Percentiles rank a stretch among this genome's conserved stretches.
phyloP scores from a whole-genome alignment of 495 filamentous ascomycete species.

The Tuber indicum region DNA sequence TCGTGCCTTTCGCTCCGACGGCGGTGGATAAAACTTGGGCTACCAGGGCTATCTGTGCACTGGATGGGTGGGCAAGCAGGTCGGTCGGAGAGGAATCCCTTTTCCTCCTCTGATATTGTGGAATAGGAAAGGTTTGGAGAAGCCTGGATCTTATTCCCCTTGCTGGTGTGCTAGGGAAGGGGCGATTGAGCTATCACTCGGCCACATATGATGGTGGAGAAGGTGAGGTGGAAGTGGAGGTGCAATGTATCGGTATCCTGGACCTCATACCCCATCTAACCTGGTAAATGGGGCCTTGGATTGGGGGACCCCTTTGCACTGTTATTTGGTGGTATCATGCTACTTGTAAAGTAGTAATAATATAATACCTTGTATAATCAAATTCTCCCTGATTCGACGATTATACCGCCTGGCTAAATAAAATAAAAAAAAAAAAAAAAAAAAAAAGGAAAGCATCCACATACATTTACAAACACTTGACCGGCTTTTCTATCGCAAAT shows the following conservation, averaged over 20 bases:
- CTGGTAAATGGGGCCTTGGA: neutral
- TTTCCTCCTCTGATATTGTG: neutral
- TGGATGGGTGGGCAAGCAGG: too few species aligned
- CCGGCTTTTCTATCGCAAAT: constrained; percentile 1
- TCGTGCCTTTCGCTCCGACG: too few species aligned
- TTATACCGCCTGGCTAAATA: neutral
- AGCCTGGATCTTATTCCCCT: neutral
- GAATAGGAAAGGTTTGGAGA: neutral
- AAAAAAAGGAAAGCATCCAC: neutral
- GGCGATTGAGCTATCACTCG: neutral
- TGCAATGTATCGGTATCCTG: neutral
- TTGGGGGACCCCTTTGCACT: neutral
- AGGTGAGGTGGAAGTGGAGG: neutral
- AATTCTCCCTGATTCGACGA: neutral
- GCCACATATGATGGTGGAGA: neutral
- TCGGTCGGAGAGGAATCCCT: too few species aligned
- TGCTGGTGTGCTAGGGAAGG: neutral
- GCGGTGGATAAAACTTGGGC: too few species aligned
- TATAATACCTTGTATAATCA: neutral
- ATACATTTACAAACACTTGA: constrained; percentile 3
- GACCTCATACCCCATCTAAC: neutral
- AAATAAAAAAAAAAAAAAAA: neutral
- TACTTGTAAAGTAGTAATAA: neutral
- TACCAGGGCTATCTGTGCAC: too few species aligned
- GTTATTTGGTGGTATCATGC: neutral